Conservation (phyloP, 108 stramenopile species). For the Epithemia pelagica region DNA sequence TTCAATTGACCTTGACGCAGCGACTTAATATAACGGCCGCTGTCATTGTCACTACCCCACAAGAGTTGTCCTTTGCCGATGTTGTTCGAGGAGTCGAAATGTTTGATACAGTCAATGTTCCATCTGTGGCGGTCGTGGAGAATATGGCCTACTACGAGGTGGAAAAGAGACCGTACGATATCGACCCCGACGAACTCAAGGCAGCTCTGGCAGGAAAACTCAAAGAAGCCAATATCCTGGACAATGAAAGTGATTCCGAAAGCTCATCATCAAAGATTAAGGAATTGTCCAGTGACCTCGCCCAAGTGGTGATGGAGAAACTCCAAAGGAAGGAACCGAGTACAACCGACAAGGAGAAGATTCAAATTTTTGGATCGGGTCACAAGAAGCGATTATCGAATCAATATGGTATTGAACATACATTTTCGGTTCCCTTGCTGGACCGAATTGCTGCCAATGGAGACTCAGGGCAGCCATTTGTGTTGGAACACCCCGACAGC, state of each 20-base stretch:
- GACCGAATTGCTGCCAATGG: constrained; percentile 74
- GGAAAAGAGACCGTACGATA: constrained; percentile 17
- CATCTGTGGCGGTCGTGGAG: constrained; percentile 94
- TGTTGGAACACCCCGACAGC: constrained; percentile 60
- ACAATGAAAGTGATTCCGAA: constrained; percentile 12
- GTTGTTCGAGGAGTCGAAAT: constrained; percentile 95
- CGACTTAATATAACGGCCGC: constrained; percentile 86
- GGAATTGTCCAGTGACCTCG: constrained; percentile 33
- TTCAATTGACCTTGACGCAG: constrained; percentile 93
- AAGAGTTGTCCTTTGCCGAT: constrained; percentile 91
- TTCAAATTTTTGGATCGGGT: constrained; percentile 71
- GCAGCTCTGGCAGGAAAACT: constrained; percentile 34
- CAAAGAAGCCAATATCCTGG: constrained; percentile 14
- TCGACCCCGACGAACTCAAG: constrained; percentile 34
- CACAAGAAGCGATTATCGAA: constrained; percentile 63
- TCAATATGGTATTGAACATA: constrained; percentile 85
- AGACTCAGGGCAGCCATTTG: constrained; percentile 72
- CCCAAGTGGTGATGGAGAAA: constrained; percentile 35
- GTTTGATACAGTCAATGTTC: constrained; percentile 93
- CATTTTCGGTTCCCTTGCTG: constrained; percentile 64
- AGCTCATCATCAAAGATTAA: background rate
- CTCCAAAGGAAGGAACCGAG: background rate
- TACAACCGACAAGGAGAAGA: background rate
- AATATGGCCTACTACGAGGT: constrained; percentile 93
- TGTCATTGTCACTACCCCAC: constrained; percentile 97